Percentiles rank a stretch among this genome's conserved stretches.
Evolutionary conservation across 371 early-diverging fungal species (phyloP).

Genomic region (Aphelidium insulamus): DNA sequence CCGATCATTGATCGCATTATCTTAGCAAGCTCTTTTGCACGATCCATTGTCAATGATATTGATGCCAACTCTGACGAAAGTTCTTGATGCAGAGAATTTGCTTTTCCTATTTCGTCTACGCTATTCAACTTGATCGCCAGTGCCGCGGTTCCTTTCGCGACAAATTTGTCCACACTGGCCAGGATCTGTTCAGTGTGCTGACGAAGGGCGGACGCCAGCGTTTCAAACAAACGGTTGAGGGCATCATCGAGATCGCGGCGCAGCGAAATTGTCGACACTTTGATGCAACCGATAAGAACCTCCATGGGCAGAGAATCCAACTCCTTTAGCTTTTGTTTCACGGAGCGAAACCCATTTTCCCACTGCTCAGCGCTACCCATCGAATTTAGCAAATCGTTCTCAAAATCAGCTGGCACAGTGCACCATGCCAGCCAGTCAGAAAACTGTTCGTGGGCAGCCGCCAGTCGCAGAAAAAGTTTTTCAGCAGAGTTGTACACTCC

Average conservation of each 20-base stretch:
- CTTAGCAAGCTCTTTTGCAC: too few relatives aligned
- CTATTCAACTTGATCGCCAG: slow-evolving; percentile 16
- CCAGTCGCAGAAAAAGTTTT: slow-evolving; percentile 12
- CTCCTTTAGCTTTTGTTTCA: slow-evolving; percentile 25
- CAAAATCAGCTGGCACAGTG: slow-evolving; percentile 15
- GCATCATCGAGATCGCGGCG: slow-evolving; percentile 23
- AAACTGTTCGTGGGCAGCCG: slow-evolving; percentile 12
- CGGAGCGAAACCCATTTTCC: slow-evolving; percentile 19
- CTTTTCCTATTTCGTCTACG: slow-evolving; percentile 19
- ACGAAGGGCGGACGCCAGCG: slow-evolving; percentile 12
- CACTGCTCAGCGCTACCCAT: slow-evolving; percentile 19
- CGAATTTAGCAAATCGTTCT: too few relatives aligned
- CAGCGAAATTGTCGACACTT: slow-evolving; percentile 16
- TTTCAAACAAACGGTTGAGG: slow-evolving; percentile 21
- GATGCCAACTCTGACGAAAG: too few relatives aligned
- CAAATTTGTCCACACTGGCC: slow-evolving; percentile 15
- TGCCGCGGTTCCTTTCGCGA: slow-evolving; percentile 12
- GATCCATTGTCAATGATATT: too few relatives aligned
- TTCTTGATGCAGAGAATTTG: slow-evolving; percentile 14
- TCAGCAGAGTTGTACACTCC: slow-evolving; percentile 22
- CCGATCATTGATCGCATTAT: too few relatives aligned
- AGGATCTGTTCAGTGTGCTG: slow-evolving; percentile 9
- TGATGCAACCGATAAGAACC: slow-evolving; percentile 18
- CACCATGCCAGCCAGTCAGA: slow-evolving; percentile 21
- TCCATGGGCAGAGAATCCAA: slow-evolving; percentile 16